phyloP scores from a whole-genome alignment of 2,329 filamentous ascomycete genomes.

The Ustilaginoidea virens region DNA sequence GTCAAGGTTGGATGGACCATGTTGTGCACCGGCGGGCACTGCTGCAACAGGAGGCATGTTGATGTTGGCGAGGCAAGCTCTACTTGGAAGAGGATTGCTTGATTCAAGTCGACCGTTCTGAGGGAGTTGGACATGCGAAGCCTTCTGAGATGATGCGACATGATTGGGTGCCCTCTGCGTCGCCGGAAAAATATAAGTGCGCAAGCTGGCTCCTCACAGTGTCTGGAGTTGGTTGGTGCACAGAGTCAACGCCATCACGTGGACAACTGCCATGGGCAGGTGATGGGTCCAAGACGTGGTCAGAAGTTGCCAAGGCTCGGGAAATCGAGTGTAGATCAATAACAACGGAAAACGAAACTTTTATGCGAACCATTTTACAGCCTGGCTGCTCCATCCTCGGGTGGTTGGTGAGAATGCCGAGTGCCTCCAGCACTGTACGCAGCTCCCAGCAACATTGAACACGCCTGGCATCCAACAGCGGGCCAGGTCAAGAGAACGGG shows the following conservation, averaged over 20 bases:
- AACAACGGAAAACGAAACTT: no score
- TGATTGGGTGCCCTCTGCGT: no score
- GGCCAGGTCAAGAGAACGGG: conserved; percentile 5
- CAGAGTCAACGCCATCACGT: no score
- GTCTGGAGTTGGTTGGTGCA: not conserved
- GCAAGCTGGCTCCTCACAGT: no score
- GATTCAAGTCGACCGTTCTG: no score
- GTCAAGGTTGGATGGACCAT: conserved; percentile 36
- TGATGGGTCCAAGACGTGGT: not conserved
- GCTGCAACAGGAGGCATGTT: conserved; percentile 26
- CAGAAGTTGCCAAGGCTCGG: not conserved
- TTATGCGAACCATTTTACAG: no score
- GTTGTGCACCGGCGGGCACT: conserved; percentile 21
- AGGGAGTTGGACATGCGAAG: no score
- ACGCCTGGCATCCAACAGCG: conserved; percentile 3
- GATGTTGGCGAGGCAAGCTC: no score
- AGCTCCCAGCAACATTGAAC: conserved; percentile 3
- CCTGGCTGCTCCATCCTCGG: not conserved
- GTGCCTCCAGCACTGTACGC: conserved; percentile 6
- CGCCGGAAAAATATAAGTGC: no score
- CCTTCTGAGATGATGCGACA: no score
- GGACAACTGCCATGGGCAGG: not conserved
- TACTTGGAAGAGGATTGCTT: no score
- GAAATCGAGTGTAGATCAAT: not conserved
- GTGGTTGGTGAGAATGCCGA: conserved; percentile 1